Percentiles rank a stretch among this genome's conserved stretches.
These are phyloP conservation scores for Pichia rugopelliculosa DNA, from an alignment of 805 yeast genomes.

Conservation along the genomic window DNA sequence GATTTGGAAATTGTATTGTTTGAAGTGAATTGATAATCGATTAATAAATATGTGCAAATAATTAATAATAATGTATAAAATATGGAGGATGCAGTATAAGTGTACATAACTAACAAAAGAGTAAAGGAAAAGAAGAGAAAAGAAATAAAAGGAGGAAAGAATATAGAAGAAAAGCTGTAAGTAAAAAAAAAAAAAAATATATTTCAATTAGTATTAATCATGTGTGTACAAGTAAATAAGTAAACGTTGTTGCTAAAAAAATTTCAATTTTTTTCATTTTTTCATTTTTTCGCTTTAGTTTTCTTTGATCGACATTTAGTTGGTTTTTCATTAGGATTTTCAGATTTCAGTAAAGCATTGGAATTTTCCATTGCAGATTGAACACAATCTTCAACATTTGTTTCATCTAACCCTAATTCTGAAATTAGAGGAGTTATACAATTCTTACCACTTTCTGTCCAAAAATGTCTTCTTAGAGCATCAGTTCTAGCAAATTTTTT, in stretches of 20 bases:
- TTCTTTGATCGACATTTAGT: background rate
- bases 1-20: background rate
- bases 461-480: slow-evolving; percentile 71
- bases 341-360: background rate
- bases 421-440: slow-evolving; percentile 60
- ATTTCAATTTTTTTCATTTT: background rate
- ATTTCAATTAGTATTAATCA: too few species aligned
- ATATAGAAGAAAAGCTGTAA: background rate
- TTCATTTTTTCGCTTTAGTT: background rate
- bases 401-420: slow-evolving; percentile 3
- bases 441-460: slow-evolving; percentile 69
- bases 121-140: background rate
- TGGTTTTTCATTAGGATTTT: background rate
- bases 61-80: background rate
- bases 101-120: background rate
- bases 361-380: slow-evolving; percentile 12
- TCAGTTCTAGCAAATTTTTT: slow-evolving; percentile 74
- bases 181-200: too few species aligned
- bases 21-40: background rate
- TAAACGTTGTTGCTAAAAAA: background rate
- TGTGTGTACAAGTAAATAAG: background rate
- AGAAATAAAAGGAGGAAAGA: background rate
- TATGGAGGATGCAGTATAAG: background rate
- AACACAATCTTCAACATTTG: slow-evolving; percentile 10
- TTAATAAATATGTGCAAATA: slow-evolving; percentile 2